These are phyloP conservation scores for Dioszegia aurantiaca DNA, from an alignment of 768 basidiomycete genomes.

Conservation along the genomic window DNA sequence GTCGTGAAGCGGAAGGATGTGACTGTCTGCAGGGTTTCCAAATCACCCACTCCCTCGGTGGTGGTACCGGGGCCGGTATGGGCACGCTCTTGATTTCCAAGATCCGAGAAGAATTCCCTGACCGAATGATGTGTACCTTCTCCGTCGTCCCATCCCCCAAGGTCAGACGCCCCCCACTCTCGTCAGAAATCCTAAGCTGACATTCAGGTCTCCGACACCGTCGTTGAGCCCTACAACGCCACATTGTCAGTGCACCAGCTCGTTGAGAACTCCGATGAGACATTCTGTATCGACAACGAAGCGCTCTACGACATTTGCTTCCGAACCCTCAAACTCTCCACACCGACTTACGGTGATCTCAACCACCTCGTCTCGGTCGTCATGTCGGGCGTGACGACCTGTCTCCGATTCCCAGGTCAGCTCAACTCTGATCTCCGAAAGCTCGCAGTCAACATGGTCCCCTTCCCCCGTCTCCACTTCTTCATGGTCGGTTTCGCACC, in stretches of 20 bases:
- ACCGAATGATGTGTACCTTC: conserved; percentile 99
- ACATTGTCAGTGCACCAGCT: conserved; percentile 97
- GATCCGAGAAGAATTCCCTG: conserved; percentile 98
- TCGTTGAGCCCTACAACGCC: conserved; percentile 99
- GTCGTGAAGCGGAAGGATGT: conserved; percentile 96
- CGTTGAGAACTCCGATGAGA: conserved; percentile 99
- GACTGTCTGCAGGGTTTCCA: conserved; percentile 99
- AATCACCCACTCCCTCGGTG: conserved; percentile 96
- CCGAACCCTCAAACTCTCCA: conserved; percentile 91
- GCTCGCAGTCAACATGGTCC: conserved; percentile 90
- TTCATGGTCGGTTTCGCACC: conserved; percentile 94
- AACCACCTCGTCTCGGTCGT: conserved; percentile 97
- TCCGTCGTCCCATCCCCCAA: conserved; percentile 97
- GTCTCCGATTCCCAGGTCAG: conserved; percentile 99
- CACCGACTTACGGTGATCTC: conserved; percentile 94
- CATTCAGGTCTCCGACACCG: conserved; percentile 79
- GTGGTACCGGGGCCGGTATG: conserved; percentile 99
- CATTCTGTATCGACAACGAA: conserved; percentile 99
- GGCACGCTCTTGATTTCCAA: conserved; percentile 98
- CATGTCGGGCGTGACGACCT: conserved; percentile 98
- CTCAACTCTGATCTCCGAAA: conserved; percentile 98
- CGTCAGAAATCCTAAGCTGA: conserved; percentile 3
- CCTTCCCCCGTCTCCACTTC: conserved; percentile 97
- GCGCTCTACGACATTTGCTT: conserved; percentile 99
- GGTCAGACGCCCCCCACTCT: conserved; percentile 51